Percentiles rank a stretch among this genome's conserved stretches.
These are phyloP conservation scores for Cladophialophora carrionii DNA, from an alignment of 2,329 filamentous ascomycete genomes.

Conservation along the genomic window DNA sequence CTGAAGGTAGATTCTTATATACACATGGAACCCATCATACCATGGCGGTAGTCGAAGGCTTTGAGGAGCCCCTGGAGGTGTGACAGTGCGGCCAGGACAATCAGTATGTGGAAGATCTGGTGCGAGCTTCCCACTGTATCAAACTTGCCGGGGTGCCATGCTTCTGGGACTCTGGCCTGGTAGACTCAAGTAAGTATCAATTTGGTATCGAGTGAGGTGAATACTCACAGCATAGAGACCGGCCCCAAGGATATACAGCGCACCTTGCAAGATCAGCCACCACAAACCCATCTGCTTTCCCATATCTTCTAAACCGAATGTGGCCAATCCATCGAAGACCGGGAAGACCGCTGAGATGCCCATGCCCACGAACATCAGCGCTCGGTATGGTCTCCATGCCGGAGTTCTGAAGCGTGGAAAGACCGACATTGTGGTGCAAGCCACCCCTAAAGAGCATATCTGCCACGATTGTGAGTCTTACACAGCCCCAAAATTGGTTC, in stretches of 20 bases:
- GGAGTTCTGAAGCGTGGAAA: slow-evolving; percentile 83
- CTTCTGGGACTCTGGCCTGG: slow-evolving; percentile 78
- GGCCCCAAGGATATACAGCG: slow-evolving; percentile 83
- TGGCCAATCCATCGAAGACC: slow-evolving; percentile 71
- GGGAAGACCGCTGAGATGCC: slow-evolving; percentile 83
- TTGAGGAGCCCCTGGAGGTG: slow-evolving; percentile 80
- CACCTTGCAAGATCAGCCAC: slow-evolving; percentile 79
- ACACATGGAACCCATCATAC: slow-evolving; percentile 38
- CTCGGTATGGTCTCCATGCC: slow-evolving; percentile 79
- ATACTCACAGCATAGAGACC: slow-evolving; percentile 76
- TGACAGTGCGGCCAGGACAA: slow-evolving; percentile 76
- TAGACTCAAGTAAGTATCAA: slow-evolving; percentile 17
- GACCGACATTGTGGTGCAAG: slow-evolving; percentile 75
- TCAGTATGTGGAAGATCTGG: slow-evolving; percentile 92
- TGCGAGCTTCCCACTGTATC: slow-evolving; percentile 94
- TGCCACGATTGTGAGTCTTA: slow-evolving; percentile 44
- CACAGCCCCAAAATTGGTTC: not conserved
- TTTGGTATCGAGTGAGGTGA: slow-evolving; percentile 16
- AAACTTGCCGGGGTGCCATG: slow-evolving; percentile 73
- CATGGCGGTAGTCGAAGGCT: slow-evolving; percentile 86
- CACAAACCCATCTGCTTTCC: slow-evolving; percentile 74
- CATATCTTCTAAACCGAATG: slow-evolving; percentile 70
- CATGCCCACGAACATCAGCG: slow-evolving; percentile 85
- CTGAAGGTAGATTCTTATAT: slow-evolving; percentile 1
- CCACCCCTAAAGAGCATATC: slow-evolving; percentile 78